phyloP scores from a whole-genome alignment of 257 asterid species.

The Rehmannia glutinosa region DNA sequence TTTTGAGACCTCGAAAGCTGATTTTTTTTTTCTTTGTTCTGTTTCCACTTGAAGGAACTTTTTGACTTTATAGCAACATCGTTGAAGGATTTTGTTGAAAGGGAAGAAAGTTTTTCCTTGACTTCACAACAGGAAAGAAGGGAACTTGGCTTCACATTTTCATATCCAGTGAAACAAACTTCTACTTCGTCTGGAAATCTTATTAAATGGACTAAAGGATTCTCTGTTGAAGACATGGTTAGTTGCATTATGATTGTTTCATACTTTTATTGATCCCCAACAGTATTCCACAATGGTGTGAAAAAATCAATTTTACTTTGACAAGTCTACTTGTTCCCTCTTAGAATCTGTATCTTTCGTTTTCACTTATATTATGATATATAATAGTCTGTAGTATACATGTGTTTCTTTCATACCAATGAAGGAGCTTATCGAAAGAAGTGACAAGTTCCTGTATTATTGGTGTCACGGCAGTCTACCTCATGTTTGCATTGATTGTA shows the following conservation, averaged over 20 bases:
- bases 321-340: too few relatives aligned
- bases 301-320: too few relatives aligned
- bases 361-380: too few relatives aligned
- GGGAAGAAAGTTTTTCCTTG: conserved; percentile 38
- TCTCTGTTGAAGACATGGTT: conserved; percentile 66
- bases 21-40: neutral
- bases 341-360: too few relatives aligned
- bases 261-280: too few relatives aligned
- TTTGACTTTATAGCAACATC: conserved; percentile 75
- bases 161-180: conserved; percentile 75
- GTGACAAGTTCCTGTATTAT: neutral
- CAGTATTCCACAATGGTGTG: too few relatives aligned
- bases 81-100: conserved; percentile 52
- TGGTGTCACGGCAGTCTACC: neutral
- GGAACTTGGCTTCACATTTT: conserved; percentile 86
- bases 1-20: neutral
- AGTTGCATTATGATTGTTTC: conserved; percentile 16
- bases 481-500: neutral
- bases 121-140: conserved; percentile 30
- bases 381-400: too few relatives aligned
- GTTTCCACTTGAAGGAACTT: conserved; percentile 51
- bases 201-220: conserved; percentile 83
- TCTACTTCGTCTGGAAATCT: conserved; percentile 68
- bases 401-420: neutral
- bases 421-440: neutral